These are phyloP conservation scores for Lichina pygmaea DNA, from an alignment of 495 filamentous ascomycete genomes.

Conservation along the genomic window DNA sequence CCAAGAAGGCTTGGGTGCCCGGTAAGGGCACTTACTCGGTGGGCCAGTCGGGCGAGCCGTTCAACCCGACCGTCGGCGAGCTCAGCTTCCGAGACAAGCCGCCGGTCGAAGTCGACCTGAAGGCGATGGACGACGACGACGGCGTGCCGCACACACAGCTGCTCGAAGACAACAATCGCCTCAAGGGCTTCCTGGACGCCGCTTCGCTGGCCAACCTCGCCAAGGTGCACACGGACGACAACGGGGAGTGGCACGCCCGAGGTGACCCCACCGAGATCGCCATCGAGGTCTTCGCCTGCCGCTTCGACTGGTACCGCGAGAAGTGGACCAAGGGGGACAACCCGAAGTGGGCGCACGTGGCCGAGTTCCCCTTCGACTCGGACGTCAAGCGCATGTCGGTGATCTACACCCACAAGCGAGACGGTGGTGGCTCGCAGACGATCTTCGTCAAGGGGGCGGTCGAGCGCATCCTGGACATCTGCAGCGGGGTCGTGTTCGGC, in stretches of 20 bases:
- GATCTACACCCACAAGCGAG: constrained; percentile 23
- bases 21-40: constrained; percentile 33
- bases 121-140: not conserved
- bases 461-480: constrained; percentile 49
- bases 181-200: constrained; percentile 37
- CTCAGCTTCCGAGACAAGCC: constrained; percentile 17
- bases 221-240: constrained; percentile 27
- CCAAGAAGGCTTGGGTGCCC: constrained; percentile 59
- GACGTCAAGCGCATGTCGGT: constrained; percentile 68
- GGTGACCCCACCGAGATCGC: constrained; percentile 73
- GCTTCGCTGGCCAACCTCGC: constrained; percentile 62
- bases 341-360: constrained; percentile 33
- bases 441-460: constrained; percentile 63
- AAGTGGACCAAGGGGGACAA: constrained; percentile 13
- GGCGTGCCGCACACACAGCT: not conserved
- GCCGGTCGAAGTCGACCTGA: constrained; percentile 5
- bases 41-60: constrained; percentile 27
- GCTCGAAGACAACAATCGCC: not conserved
- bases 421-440: constrained; percentile 1
- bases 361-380: constrained; percentile 62
- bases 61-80: constrained; percentile 27
- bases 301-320: constrained; percentile 29
- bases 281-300: constrained; percentile 48
- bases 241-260: constrained; percentile 36
- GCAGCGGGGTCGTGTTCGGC: constrained; percentile 13